Evolutionary conservation across 2,329 filamentous ascomycete species (phyloP).

Genomic region (Trichophaea hybrida): DNA sequence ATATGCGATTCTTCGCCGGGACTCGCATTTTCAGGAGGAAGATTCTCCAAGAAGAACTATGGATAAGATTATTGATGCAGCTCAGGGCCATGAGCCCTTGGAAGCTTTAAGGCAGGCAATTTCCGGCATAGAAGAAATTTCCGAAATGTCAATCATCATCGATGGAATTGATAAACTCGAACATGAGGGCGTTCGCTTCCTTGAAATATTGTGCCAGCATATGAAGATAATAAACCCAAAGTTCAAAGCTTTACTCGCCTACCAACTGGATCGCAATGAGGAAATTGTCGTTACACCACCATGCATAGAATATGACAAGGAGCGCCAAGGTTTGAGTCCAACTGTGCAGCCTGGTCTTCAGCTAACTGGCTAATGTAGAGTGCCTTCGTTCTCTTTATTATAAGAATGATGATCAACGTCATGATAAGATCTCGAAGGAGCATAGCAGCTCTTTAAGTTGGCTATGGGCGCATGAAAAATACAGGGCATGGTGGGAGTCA

Average conservation of each 20-base stretch:
- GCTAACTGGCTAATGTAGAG: too few relatives aligned
- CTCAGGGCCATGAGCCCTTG: too few relatives aligned
- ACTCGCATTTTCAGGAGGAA: too few relatives aligned
- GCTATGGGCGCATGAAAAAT: neutral
- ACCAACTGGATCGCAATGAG: too few relatives aligned
- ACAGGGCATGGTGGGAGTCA: neutral
- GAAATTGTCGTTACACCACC: neutral
- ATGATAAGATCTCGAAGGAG: neutral
- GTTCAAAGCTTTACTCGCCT: neutral
- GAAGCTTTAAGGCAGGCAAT: too few relatives aligned
- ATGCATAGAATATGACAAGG: conserved; percentile 1
- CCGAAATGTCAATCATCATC: too few relatives aligned
- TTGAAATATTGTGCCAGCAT: neutral
- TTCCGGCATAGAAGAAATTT: too few relatives aligned
- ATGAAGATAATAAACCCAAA: neutral
- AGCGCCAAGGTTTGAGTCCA: neutral
- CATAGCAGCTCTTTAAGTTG: neutral
- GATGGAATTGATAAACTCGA: too few relatives aligned
- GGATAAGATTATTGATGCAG: too few relatives aligned
- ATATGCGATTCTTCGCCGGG: too few relatives aligned
- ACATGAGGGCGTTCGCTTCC: neutral
- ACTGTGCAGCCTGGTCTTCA: neutral
- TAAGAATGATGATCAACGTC: neutral
- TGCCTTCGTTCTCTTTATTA: neutral
- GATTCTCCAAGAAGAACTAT: too few relatives aligned